Evolutionary conservation across 768 basidiomycete genomes (phyloP), one percentile per base, ranked within the genome.

Genomic region (Wakefieldia striispora): DNA sequence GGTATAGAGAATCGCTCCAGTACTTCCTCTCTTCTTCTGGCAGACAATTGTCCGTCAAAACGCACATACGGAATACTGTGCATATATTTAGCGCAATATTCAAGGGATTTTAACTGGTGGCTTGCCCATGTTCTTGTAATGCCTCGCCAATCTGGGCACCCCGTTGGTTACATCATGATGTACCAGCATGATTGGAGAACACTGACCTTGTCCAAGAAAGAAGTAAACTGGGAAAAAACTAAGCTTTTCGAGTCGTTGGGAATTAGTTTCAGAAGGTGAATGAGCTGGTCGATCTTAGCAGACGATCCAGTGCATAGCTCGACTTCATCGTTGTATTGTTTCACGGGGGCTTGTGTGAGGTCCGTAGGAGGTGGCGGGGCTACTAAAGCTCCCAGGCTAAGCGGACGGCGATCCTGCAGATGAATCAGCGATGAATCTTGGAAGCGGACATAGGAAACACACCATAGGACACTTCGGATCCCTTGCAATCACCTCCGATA

Each of bases 201-300:
- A 36, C 27, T 42, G 52, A 86, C 90, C 72, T 90, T 86, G 70
- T 90, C 85, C 45, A 93, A 66, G 69, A 91, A 93, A 3, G 82
- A 79, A 4, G 91, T 95, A 60, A 93, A 95, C 58, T 95, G 92
- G 3, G 88, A 91, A 62, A 95, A 95, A 1, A 95, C 90, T 3
- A 95, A 71, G 3, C 86, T 86, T 66, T 95, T 95, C 53, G 91
- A 87, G 1, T 74, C 78, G 4, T 58, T 51, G 1, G 88, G 87
- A 6, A 82, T 87, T 12, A 92, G 66, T 52, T 78, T 73, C 37
- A 95, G 74, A 37, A 92, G 76, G 45, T 87, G 79, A 19, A 91
- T 64, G 14, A 95, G 72, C 58, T 92, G 90, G 44, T 88, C 86
- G 44, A 92, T 87, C 69, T 95, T 95, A 11, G 89, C 88, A 19